phyloP scores from a whole-genome alignment of 1,284 basidiomycete genomes.

The Coriolopsis trogii region DNA sequence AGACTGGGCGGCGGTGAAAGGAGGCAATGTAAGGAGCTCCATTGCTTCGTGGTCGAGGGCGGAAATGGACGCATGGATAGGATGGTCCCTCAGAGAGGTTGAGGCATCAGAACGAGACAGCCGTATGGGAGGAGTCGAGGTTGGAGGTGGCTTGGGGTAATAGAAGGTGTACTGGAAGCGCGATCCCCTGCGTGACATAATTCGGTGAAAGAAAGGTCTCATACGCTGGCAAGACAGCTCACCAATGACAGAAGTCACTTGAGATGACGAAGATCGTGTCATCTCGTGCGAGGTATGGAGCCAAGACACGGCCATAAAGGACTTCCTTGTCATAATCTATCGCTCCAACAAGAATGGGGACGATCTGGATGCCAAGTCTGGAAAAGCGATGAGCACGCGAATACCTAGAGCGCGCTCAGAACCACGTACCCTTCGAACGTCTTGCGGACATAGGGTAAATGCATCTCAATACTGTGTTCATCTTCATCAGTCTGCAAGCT shows the following conservation, averaged over 20 bases:
- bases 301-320: constrained; percentile 71
- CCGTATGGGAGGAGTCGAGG: constrained; percentile 48
- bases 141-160: constrained; percentile 69
- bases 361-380: constrained; percentile 77
- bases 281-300: constrained; percentile 76
- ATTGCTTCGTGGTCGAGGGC: constrained; percentile 83
- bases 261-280: constrained; percentile 91
- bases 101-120: constrained; percentile 50
- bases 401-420: not conserved
- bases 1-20: constrained; percentile 49
- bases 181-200: constrained; percentile 71
- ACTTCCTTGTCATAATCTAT: constrained; percentile 66
- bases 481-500: constrained; percentile 77
- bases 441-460: constrained; percentile 91
- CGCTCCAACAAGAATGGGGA: constrained; percentile 92
- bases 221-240: too few relatives aligned
- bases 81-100: constrained; percentile 42
- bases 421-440: constrained; percentile 74
- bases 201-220: too few relatives aligned
- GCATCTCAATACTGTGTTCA: constrained; percentile 99
- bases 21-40: constrained; percentile 66
- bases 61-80: constrained; percentile 75
- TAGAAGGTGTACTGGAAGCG: constrained; percentile 93
- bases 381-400: not conserved
- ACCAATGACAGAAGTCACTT: constrained; percentile 99